Conservation (phyloP, 345 rosid genomes). For the Corchorus olitorius region DNA sequence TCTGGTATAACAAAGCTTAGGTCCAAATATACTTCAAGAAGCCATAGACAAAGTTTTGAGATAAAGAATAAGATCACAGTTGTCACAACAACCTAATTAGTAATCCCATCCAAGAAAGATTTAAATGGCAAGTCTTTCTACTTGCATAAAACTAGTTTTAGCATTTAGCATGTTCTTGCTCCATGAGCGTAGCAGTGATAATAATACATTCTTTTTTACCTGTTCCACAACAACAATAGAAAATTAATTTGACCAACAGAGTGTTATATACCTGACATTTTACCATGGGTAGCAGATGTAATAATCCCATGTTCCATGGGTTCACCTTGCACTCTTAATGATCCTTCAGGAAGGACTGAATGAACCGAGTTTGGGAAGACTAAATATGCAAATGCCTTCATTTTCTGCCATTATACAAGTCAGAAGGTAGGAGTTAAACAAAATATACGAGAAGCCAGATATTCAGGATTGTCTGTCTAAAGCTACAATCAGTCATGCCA, state of each 20-base stretch:
- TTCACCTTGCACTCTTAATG: conserved; percentile 50
- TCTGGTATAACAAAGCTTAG: background rate
- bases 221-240: background rate
- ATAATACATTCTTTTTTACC: background rate
- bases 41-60: background rate
- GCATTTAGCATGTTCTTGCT: background rate
- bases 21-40: background rate
- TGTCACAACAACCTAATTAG: background rate
- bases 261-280: conserved; percentile 63
- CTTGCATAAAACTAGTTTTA: background rate
- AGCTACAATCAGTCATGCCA: background rate
- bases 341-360: conserved; percentile 60
- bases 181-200: background rate
- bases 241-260: background rate
- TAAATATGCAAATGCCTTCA: conserved; percentile 77
- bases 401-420: conserved; percentile 52
- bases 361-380: conserved; percentile 76
- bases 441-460: background rate
- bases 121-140: background rate
- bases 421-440: background rate
- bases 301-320: conserved; percentile 70
- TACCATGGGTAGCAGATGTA: conserved; percentile 79
- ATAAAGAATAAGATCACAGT: too few relatives aligned
- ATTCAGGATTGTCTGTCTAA: background rate
- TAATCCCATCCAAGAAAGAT: background rate